Percentiles rank a stretch among this genome's conserved stretches.
phyloP scores from a whole-genome alignment of 2,329 filamentous ascomycete species.

The Apiospora rasikravindrae region DNA sequence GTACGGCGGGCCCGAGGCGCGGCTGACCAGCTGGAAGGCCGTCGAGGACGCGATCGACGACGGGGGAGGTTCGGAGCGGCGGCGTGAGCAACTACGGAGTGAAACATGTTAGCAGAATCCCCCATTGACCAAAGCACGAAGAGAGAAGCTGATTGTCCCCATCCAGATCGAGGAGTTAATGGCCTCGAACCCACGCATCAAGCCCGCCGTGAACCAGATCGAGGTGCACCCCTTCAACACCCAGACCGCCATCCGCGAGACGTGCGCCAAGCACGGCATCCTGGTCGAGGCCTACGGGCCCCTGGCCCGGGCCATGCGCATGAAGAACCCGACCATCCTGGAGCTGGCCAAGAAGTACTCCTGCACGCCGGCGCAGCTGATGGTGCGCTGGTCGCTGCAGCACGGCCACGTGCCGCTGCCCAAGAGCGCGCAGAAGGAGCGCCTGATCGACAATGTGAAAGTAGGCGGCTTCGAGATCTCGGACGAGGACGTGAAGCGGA shows the following conservation, averaged over 20 bases:
- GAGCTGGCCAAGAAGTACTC: constrained; percentile 69
- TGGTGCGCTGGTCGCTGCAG: constrained; percentile 79
- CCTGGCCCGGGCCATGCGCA: constrained; percentile 71
- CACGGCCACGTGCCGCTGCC: constrained; percentile 75
- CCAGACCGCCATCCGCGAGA: constrained; percentile 67
- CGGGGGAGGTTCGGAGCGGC: constrained; percentile 73
- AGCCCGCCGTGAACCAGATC: constrained; percentile 78
- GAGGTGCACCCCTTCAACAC: constrained; percentile 86
- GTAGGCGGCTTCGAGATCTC: constrained; percentile 66
- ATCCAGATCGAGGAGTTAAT: constrained; percentile 71
- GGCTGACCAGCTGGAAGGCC: constrained; percentile 76
- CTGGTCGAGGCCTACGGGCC: constrained; percentile 82
- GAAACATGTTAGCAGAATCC: constrained; percentile 62
- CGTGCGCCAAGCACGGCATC: constrained; percentile 70
- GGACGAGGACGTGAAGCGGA: constrained; percentile 62
- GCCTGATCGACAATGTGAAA: constrained; percentile 69
- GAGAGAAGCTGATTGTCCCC: not conserved
- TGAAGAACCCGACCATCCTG: constrained; percentile 69
- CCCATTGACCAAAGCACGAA: not conserved
- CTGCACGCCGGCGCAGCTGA: constrained; percentile 73
- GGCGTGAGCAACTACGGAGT: constrained; percentile 83
- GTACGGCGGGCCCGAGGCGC: constrained; percentile 71
- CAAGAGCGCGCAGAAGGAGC: constrained; percentile 68
- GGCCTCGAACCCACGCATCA: constrained; percentile 62
- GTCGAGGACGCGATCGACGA: constrained; percentile 76